These are phyloP conservation scores for Fagopyrum esculentum DNA, from an alignment of 148 eudicot species.

Conservation along the genomic window DNA sequence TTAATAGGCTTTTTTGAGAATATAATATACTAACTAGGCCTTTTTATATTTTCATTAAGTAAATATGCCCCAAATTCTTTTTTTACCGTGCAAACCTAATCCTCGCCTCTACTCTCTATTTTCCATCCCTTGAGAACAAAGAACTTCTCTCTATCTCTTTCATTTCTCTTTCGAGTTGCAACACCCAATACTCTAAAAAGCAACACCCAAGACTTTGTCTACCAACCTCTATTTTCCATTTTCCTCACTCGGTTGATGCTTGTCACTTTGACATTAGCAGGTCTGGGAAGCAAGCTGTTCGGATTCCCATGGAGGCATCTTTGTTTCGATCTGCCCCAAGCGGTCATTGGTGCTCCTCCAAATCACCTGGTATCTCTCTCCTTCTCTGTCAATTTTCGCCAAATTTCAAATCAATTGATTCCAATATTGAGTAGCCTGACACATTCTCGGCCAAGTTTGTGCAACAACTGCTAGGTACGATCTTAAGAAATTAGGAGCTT, in stretches of 20 bases:
- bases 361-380: conserved; percentile 23
- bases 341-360: conserved; percentile 20
- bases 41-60: no score
- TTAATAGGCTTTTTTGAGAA: no score
- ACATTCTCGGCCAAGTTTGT: background rate
- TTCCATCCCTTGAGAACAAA: no score
- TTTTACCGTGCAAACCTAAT: no score
- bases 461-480: background rate
- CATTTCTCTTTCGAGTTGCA: no score
- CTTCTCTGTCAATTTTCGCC: background rate
- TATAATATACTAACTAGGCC: no score
- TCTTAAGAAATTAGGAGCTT: background rate
- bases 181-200: no score
- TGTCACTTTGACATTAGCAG: background rate
- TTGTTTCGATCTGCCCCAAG: conserved; percentile 27
- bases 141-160: no score
- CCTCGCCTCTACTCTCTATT: no score
- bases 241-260: background rate
- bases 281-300: background rate
- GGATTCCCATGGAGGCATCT: conserved; percentile 39
- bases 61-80: no score
- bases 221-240: no score
- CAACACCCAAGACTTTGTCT: no score
- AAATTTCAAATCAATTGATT: background rate
- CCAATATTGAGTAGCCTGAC: background rate